A percentile compares a stretch with the other conserved stretches of the same genome.
Conservation (phyloP, 106 monocot species). For the Allium fistulosum region DNA sequence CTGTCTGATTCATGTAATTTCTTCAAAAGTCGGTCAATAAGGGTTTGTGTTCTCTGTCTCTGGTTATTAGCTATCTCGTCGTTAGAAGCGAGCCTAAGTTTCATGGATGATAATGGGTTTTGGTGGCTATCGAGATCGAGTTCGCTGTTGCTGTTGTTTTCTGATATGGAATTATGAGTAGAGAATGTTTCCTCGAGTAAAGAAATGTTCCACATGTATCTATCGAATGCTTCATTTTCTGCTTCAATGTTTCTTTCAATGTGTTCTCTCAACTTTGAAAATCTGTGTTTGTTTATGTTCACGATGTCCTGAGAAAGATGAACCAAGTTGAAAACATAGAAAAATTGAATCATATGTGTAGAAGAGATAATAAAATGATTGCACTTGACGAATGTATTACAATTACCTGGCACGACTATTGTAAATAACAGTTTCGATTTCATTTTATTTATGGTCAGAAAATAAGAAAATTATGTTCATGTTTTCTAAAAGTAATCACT, state of each 20-base stretch:
- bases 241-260: slow-evolving; percentile 56
- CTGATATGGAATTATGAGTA: slow-evolving; percentile 3
- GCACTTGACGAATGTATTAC: not conserved
- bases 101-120: slow-evolving; percentile 28
- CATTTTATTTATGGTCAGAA: too few relatives aligned
- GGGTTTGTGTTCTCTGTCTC: slow-evolving; percentile 23
- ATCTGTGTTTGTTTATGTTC: slow-evolving; percentile 79
- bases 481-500: too few relatives aligned
- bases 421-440: too few relatives aligned
- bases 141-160: slow-evolving; percentile 1
- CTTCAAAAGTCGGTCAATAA: slow-evolving; percentile 33
- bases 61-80: slow-evolving; percentile 15
- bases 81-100: slow-evolving; percentile 41
- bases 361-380: too few relatives aligned
- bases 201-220: slow-evolving; percentile 61
- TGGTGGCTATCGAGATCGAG: slow-evolving; percentile 13
- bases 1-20: slow-evolving; percentile 18
- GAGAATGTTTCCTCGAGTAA: slow-evolving; percentile 70
- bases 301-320: slow-evolving; percentile 46
- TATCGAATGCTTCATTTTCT: slow-evolving; percentile 85
- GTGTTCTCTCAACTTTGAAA: slow-evolving; percentile 67
- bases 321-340: not conserved
- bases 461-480: too few relatives aligned
- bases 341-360: not conserved
- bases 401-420: too few relatives aligned